Base-by-base conservation (phyloP, 805 yeast species). In the Yarrowia yakushimensis region DNA sequence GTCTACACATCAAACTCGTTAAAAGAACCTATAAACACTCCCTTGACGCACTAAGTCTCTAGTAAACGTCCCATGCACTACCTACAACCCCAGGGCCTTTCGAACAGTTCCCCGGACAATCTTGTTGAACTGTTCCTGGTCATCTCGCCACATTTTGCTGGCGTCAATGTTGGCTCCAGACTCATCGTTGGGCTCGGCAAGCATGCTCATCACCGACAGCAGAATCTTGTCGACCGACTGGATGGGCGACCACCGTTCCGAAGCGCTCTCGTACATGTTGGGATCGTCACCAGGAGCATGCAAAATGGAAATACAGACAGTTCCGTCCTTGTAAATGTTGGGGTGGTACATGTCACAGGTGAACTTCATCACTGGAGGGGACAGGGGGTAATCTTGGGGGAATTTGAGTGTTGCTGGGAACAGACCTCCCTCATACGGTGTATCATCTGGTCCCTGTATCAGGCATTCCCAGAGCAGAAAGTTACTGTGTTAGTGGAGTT, bases 251-350 rank as follows among this genome's bases (percentile, higher is more conserved):
- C 99, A 94, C 67, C 99, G 79, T 76, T 94, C 99, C 68, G 92
- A 96, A 0, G 98, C 96, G 30, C 89, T 76, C 74, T 94, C 99
- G 75, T 94, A 94, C 81, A 87, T 91, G 73, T 91, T 84, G 20
- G 99, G 98, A 74, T 94, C 99, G 69, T 92, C 96, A 11, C 99
- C 99, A 0, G 98, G 97, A 1, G 97, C 85, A 72, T 94, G 99
- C 67, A 94, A 78, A 55, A 94, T 94, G 15, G 97, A 90, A 57
- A 94, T 94, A 74, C 99, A 94, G 3, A 94, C 99, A 23, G 90
- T 90, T 2, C 99, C 99, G 71, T 92, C 96, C 57, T 88, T 84
- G 73, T 93, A 94, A 62, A 94, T 85, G 74, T 94, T 94, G 23
- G 99, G 99, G 73, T 94, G 99, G 64, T 90, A 79, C 59, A 94